phyloP scores from a whole-genome alignment of 306 rosid genomes.

The Mimosa bimucronata region DNA sequence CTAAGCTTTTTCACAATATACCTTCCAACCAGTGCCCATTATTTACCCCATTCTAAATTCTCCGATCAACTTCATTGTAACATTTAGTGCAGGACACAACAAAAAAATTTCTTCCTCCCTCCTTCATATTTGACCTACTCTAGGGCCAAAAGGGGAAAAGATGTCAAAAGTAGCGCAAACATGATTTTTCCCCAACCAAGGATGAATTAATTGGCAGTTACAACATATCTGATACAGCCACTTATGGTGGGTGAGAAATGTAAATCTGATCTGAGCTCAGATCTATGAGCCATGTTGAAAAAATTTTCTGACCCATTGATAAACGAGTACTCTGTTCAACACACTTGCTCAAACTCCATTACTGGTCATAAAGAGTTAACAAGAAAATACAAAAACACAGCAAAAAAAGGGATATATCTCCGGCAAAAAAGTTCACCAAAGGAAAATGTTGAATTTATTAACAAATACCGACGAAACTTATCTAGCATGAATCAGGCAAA shows the following conservation, averaged over 20 bases:
- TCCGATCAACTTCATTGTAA: too few species aligned
- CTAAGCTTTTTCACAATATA: too few species aligned
- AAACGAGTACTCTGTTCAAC: not conserved
- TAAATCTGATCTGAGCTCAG: not conserved
- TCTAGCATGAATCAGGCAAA: not conserved
- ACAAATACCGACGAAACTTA: conserved; percentile 10
- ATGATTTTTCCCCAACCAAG: not conserved
- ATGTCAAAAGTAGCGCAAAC: not conserved
- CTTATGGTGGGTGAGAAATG: not conserved
- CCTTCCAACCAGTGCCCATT: too few species aligned
- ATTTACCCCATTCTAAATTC: too few species aligned
- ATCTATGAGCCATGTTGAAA: not conserved
- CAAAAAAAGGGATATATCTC: not conserved
- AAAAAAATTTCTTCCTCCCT: too few species aligned
- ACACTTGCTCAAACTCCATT: not conserved
- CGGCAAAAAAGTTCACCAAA: not conserved
- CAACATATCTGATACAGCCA: not conserved
- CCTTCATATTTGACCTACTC: too few species aligned
- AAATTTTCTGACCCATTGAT: not conserved
- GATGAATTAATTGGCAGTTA: not conserved
- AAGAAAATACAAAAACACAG: not conserved
- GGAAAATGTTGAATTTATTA: not conserved
- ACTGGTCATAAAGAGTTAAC: not conserved
- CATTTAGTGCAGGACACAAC: too few species aligned
- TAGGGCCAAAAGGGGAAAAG: too few species aligned